Conservation (phyloP, 257 asterid species). For the Vinca minor region DNA sequence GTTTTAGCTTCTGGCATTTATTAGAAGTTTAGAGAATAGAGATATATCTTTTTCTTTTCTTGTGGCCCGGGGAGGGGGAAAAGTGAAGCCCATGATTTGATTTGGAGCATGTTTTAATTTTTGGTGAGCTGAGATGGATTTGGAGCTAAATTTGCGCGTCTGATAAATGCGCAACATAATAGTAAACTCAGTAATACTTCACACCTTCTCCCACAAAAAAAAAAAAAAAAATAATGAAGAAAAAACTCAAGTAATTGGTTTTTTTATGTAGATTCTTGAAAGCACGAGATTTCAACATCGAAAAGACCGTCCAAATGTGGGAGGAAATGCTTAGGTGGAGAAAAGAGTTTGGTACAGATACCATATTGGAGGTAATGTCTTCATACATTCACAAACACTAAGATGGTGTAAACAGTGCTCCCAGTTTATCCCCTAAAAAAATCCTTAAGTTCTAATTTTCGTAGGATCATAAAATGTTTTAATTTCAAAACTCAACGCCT, state of each 20-base stretch:
- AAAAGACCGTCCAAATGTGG: constrained; percentile 76
- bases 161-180: not conserved
- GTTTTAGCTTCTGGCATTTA: not conserved
- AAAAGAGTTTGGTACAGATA: constrained; percentile 73
- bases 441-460: too few relatives aligned
- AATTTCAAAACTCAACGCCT: not conserved
- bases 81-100: not conserved
- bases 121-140: not conserved
- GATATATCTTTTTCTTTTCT: too few relatives aligned
- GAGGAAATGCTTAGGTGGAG: constrained; percentile 97
- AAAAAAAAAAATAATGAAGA: too few relatives aligned
- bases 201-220: too few relatives aligned
- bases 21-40: not conserved
- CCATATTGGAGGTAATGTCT: constrained; percentile 68
- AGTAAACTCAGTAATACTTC: not conserved
- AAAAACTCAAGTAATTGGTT: not conserved
- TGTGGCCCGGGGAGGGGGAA: not conserved
- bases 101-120: not conserved
- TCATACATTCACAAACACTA: not conserved
- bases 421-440: too few relatives aligned
- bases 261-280: constrained; percentile 60
- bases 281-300: constrained; percentile 68
- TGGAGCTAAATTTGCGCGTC: not conserved
- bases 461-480: not conserved
- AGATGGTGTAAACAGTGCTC: not conserved